Conservation (phyloP, 2,329 filamentous ascomycete genomes). For the Epichloe festucae region DNA sequence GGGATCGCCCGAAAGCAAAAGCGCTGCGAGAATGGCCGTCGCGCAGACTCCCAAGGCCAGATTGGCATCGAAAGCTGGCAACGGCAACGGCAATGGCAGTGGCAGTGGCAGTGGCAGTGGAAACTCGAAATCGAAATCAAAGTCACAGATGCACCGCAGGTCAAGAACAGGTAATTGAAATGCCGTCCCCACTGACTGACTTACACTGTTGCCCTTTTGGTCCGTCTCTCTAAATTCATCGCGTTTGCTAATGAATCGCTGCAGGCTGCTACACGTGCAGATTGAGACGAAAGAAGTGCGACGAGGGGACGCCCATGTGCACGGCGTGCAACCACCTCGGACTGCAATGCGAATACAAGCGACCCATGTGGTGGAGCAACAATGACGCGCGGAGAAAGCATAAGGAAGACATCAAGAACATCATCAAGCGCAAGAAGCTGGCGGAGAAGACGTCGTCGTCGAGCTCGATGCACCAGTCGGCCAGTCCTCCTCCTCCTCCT, state of each 20-base stretch:
- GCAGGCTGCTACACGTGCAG: constrained; percentile 57
- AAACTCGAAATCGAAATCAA: constrained; percentile 53
- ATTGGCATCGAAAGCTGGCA: constrained; percentile 38
- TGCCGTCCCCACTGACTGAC: not conserved
- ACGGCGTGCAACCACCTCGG: constrained; percentile 61
- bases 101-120: constrained; percentile 23
- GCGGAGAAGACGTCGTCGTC: constrained; percentile 67
- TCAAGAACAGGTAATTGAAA: constrained; percentile 66
- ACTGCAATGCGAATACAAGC: constrained; percentile 87
- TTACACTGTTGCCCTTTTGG: too few relatives aligned
- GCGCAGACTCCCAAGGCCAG: constrained; percentile 47
- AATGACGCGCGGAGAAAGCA: constrained; percentile 72
- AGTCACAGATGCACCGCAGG: constrained; percentile 81
- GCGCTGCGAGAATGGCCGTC: constrained; percentile 46
- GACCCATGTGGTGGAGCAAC: constrained; percentile 96
- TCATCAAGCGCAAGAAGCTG: constrained; percentile 94
- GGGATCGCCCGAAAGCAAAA: constrained; percentile 29
- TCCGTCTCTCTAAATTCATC: constrained; percentile 3
- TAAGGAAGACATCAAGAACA: constrained; percentile 92
- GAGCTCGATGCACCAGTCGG: constrained; percentile 39
- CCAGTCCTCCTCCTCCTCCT: constrained; percentile 46
- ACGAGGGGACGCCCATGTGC: constrained; percentile 50
- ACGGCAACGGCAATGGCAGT: constrained; percentile 9
- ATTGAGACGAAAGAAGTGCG: constrained; percentile 56
- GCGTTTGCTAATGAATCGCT: constrained; percentile 2